A percentile compares a stretch with the other conserved stretches of the same genome.
Conservation (phyloP, 768 basidiomycete genomes). For the Paxillus involutus region DNA sequence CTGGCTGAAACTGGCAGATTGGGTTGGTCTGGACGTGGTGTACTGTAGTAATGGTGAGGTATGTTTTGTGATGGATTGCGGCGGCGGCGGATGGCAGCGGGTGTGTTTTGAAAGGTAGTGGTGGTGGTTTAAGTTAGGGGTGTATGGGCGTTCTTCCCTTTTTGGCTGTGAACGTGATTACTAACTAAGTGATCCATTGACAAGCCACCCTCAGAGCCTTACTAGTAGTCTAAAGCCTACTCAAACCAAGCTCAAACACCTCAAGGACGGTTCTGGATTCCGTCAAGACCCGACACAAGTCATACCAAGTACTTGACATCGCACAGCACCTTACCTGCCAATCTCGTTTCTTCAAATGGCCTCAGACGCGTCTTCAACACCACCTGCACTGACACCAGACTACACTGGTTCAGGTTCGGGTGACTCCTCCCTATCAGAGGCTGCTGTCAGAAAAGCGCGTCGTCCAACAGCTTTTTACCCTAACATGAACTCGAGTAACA, state of each 20-base stretch:
- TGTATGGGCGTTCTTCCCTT: conserved; percentile 11
- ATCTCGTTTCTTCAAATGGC: conserved; percentile 19
- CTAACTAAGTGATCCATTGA: no score
- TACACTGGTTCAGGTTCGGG: conserved; percentile 54
- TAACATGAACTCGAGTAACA: conserved; percentile 66
- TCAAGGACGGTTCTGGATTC: background rate
- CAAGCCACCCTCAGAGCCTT: no score
- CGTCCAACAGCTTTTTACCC: conserved; percentile 81
- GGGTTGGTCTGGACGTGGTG: no score
- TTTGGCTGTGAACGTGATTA: background rate
- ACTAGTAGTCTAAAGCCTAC: background rate
- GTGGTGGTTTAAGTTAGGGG: no score
- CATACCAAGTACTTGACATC: background rate
- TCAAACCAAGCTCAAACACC: background rate
- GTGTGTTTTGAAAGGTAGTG: no score
- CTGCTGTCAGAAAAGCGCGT: conserved; percentile 48
- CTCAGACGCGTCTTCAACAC: conserved; percentile 42
- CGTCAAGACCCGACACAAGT: background rate
- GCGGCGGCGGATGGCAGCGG: no score
- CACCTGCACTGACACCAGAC: conserved; percentile 60
- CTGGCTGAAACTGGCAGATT: no score
- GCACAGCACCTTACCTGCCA: background rate
- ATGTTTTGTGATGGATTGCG: no score
- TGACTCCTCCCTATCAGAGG: conserved; percentile 33
- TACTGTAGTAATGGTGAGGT: no score